Base-by-base conservation (phyloP, 192 early-diverging fungal genomes). In the Backusella westeae region DNA sequence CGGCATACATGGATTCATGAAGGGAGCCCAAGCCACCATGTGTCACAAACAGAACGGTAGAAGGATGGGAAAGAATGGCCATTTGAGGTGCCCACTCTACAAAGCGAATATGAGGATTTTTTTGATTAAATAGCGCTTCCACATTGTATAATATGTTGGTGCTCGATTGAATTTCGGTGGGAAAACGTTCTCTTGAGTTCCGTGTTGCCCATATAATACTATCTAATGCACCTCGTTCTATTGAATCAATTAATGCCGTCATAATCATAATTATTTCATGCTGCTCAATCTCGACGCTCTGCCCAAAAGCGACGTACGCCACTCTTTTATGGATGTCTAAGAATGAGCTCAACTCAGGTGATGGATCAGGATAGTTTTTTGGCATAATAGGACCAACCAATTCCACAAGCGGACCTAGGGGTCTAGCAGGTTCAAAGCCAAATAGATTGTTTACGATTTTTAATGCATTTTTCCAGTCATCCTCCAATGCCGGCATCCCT, bases 331-430 rank as follows among this genome's bases (percentile, higher is more conserved):
- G 82, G 0, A 1, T 17, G 8, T 59, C 19, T 9, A 85, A 36
- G 59, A 78, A 85, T 12, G 12, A 7, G 8, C 34, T 15, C 2
- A 72, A 15, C 4, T 21, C 7, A 5, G 35, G 1, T 19, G 74
- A 74, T 12, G 79, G 17, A 19, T 34, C 19, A 32, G 38, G 68
- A 26, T 83, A 81, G 5, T 26, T 17, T 49, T 76, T 56, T 52
- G 70, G 73, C 42, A 83, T 69, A 10, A 85, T 75, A 3, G 84
- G 84, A 1, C 84, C 84, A 53, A 83, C 52, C 12, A 74, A 67
- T 53, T 76, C 71, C 21, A 79, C 66, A 35, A 82, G 69, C 10
- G 81, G 78, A 5, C 77, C 78, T 19, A 74, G 4, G 2, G 77
- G 49, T 12, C 78, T 70, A 23, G 81, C 71, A 17, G 63, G n/a